phyloP scores from a whole-genome alignment of 2,329 filamentous ascomycete genomes.

The Beauveria scarabaeidicola region DNA sequence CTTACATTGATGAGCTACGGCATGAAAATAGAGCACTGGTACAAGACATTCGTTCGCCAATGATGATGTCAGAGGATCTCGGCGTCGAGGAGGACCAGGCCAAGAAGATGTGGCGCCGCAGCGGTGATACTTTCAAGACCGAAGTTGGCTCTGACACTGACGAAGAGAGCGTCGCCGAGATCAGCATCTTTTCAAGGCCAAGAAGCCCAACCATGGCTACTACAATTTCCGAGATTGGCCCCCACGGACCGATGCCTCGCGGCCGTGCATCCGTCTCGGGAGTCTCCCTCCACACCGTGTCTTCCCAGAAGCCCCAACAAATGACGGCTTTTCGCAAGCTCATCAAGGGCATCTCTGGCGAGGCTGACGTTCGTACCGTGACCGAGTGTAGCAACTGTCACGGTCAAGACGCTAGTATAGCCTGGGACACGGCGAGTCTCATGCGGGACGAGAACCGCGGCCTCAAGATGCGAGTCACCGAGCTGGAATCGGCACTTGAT shows the following conservation, averaged over 20 bases:
- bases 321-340: constrained; percentile 33
- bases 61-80: constrained; percentile 42
- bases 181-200: constrained; percentile 53
- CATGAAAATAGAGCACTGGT: constrained; percentile 40
- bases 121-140: constrained; percentile 35
- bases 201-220: constrained; percentile 46
- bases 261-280: constrained; percentile 22
- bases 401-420: constrained; percentile 49
- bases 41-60: constrained; percentile 28
- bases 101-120: constrained; percentile 33
- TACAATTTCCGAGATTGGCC: constrained; percentile 24
- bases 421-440: constrained; percentile 57
- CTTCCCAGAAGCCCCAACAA: constrained; percentile 15
- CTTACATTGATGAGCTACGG: constrained; percentile 41
- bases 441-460: constrained; percentile 54
- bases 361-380: constrained; percentile 20
- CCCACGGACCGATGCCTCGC: constrained; percentile 9
- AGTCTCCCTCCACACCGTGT: constrained; percentile 35
- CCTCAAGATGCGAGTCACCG: constrained; percentile 49
- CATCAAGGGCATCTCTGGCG: constrained; percentile 33
- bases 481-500: constrained; percentile 53
- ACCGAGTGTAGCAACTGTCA: constrained; percentile 45
- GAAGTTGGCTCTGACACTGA: constrained; percentile 41
- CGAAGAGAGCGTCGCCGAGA: constrained; percentile 40
- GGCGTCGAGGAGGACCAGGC: constrained; percentile 42